Evolutionary conservation across 306 rosid species (phyloP).

Genomic region (Cyclanthera cordifolia): DNA sequence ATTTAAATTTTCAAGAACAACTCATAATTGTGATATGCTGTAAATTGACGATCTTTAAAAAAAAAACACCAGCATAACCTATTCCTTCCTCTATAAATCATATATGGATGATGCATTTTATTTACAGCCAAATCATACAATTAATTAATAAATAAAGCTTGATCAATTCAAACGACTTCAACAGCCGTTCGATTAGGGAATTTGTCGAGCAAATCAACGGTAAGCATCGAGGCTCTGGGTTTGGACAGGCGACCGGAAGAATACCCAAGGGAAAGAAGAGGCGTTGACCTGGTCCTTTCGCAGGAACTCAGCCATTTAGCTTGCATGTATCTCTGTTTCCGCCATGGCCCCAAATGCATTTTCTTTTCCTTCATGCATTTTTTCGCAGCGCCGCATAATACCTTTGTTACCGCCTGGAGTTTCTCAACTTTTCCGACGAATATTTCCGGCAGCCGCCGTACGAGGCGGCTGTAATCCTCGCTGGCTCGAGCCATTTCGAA

Average conservation of each 20-base stretch:
- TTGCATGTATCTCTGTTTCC: slow-evolving; percentile 71
- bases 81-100: too few relatives aligned
- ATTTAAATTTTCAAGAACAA: too few relatives aligned
- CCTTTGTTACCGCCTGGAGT: slow-evolving; percentile 35
- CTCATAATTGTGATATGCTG: too few relatives aligned
- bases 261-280: slow-evolving; percentile 21
- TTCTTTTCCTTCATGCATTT: slow-evolving; percentile 76
- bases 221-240: slow-evolving; percentile 56
- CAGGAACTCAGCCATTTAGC: slow-evolving; percentile 76
- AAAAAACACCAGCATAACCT: too few relatives aligned
- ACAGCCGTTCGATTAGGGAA: slow-evolving; percentile 36
- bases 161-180: slow-evolving; percentile 34
- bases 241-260: slow-evolving; percentile 20
- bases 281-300: slow-evolving; percentile 35
- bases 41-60: too few relatives aligned
- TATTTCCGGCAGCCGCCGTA: slow-evolving; percentile 51
- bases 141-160: too few relatives aligned
- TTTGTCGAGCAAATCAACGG: slow-evolving; percentile 55
- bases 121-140: too few relatives aligned
- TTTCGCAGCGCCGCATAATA: slow-evolving; percentile 59
- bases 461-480: slow-evolving; percentile 43
- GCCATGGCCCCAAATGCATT: slow-evolving; percentile 93
- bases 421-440: slow-evolving; percentile 73
- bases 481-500: slow-evolving; percentile 62
- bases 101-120: too few relatives aligned